phyloP scores from a whole-genome alignment of 495 filamentous ascomycete species.

The Penicillium longicatenatum region DNA sequence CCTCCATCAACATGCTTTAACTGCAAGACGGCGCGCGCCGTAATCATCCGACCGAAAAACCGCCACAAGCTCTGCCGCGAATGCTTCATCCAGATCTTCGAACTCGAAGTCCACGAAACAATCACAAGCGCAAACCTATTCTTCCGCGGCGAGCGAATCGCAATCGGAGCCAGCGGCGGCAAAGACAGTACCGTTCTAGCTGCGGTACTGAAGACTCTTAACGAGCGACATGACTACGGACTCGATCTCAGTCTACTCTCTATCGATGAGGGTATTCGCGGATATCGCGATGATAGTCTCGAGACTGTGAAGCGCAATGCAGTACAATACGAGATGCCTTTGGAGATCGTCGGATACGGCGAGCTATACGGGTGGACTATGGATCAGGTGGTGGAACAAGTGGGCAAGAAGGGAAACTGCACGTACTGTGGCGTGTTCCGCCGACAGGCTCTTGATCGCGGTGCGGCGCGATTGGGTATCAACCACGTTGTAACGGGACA shows the following conservation, averaged over 20 bases:
- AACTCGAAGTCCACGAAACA: constrained; percentile 91
- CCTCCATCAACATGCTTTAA: constrained; percentile 66
- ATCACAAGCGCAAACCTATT: constrained; percentile 80
- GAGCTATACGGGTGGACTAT: constrained; percentile 99
- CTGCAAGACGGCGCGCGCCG: constrained; percentile 74
- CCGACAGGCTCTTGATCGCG: constrained; percentile 90
- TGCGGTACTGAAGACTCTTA: constrained; percentile 90
- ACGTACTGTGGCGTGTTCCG: constrained; percentile 98
- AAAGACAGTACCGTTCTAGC: constrained; percentile 98
- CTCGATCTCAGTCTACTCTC: constrained; percentile 83
- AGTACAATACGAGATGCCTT: constrained; percentile 82
- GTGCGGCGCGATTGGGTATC: constrained; percentile 83
- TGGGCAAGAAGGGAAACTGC: constrained; percentile 98
- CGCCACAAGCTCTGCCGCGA: constrained; percentile 84
- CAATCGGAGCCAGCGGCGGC: constrained; percentile 94
- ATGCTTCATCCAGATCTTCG: constrained; percentile 87
- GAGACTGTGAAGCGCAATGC: constrained; percentile 96
- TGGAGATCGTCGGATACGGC: constrained; percentile 88
- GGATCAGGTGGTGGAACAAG: constrained; percentile 94
- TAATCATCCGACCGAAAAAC: constrained; percentile 94
- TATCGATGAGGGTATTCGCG: constrained; percentile 96
- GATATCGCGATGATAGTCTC: constrained; percentile 92
- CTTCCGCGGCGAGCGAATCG: constrained; percentile 79
- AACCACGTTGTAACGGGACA: constrained; percentile 96
- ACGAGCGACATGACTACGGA: constrained; percentile 85